Evolutionary conservation across 2,329 filamentous ascomycete species (phyloP).

Genomic region (Aspergillus oerlinghausenensis): DNA sequence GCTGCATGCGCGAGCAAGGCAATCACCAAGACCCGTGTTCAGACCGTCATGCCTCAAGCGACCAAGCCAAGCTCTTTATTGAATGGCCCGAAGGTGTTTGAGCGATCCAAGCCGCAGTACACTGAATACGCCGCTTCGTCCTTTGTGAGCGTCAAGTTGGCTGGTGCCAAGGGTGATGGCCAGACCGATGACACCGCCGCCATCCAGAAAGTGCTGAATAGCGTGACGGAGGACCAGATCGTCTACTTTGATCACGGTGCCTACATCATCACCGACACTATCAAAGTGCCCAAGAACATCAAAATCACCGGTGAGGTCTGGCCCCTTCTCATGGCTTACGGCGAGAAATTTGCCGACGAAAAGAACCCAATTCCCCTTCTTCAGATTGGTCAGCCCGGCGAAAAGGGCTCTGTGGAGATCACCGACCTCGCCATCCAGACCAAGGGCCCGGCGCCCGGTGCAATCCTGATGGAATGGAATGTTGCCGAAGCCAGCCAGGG

Average conservation of each 20-base stretch:
- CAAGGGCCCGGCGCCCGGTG: constrained; percentile 75
- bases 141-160: constrained; percentile 78
- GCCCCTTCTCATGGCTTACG: constrained; percentile 82
- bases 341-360: constrained; percentile 67
- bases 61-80: constrained; percentile 65
- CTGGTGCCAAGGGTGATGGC: constrained; percentile 84
- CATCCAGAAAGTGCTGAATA: constrained; percentile 74
- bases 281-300: constrained; percentile 65
- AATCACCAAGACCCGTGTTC: constrained; percentile 45
- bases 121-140: constrained; percentile 59
- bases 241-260: constrained; percentile 63
- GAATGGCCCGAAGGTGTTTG: constrained; percentile 62
- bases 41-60: constrained; percentile 53
- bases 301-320: constrained; percentile 89
- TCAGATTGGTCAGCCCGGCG: constrained; percentile 73
- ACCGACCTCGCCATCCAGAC: constrained; percentile 84
- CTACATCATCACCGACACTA: constrained; percentile 57
- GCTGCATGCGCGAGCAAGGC: constrained; percentile 25
- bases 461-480: constrained; percentile 91
- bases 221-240: constrained; percentile 54
- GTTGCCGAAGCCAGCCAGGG: constrained; percentile 61
- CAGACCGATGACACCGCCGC: constrained; percentile 78
- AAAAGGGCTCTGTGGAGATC: constrained; percentile 78
- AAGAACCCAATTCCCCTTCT: constrained; percentile 77
- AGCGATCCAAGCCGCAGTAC: constrained; percentile 87